These are phyloP conservation scores for Apiotrichum mycotoxinovorans DNA, from an alignment of 1,284 basidiomycete genomes.

Conservation along the genomic window DNA sequence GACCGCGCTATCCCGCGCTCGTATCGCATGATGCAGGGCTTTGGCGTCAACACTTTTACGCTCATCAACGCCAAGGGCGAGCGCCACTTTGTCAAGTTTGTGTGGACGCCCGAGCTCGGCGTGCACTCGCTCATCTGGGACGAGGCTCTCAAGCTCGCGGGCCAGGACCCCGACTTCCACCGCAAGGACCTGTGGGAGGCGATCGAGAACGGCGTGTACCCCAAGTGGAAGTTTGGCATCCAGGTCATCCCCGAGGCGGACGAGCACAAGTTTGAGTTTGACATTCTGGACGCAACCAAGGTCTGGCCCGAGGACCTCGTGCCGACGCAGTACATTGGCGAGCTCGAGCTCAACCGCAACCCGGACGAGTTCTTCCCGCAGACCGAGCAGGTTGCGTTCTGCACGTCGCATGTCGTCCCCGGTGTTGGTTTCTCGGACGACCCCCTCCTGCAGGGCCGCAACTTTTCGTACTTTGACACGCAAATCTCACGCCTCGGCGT, in stretches of 20 bases:
- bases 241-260: conserved; percentile 68
- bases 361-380: conserved; percentile 71
- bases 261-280: conserved; percentile 61
- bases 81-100: conserved; percentile 77
- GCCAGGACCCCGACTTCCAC: conserved; percentile 68
- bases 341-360: conserved; percentile 63
- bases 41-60: conserved; percentile 52
- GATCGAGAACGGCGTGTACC: conserved; percentile 60
- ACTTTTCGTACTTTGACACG: conserved; percentile 80
- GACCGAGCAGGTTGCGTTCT: conserved; percentile 75
- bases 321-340: conserved; percentile 69
- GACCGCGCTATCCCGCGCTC: conserved; percentile 76
- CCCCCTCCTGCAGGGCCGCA: conserved; percentile 74
- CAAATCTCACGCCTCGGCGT: conserved; percentile 69
- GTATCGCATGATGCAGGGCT: conserved; percentile 79
- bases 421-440: conserved; percentile 77
- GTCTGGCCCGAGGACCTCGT: conserved; percentile 74
- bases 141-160: conserved; percentile 74
- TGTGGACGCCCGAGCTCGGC: conserved; percentile 72
- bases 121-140: conserved; percentile 76
- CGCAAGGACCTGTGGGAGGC: conserved; percentile 68
- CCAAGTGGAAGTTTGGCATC: conserved; percentile 72
- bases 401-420: conserved; percentile 73
- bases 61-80: conserved; percentile 64
- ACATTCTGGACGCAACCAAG: conserved; percentile 75